Conservation (phyloP, 176 grass and related monocot genomes). For the Puya raimondii region DNA sequence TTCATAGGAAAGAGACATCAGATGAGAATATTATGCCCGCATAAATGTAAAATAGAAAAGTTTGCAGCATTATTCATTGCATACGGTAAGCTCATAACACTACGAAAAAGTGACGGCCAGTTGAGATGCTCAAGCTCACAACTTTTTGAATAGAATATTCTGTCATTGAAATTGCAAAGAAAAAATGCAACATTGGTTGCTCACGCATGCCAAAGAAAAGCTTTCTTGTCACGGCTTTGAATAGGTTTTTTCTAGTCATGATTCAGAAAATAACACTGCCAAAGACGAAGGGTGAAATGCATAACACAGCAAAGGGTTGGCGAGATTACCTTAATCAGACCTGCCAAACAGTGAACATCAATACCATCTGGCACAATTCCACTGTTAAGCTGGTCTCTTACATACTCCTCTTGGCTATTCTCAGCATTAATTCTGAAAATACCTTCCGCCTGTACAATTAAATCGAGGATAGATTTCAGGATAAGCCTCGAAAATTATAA, state of each 20-base stretch:
- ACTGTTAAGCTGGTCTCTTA: conserved; percentile 53
- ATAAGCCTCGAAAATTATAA: background rate
- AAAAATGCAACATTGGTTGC: background rate
- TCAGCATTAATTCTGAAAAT: conserved; percentile 82
- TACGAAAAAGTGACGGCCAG: background rate
- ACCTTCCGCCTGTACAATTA: conserved; percentile 46
- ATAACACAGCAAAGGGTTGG: background rate
- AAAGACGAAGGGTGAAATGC: background rate
- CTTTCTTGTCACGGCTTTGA: background rate
- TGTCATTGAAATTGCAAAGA: background rate
- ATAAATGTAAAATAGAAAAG: background rate
- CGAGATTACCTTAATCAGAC: conserved; percentile 68
- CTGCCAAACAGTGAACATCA: conserved; percentile 72
- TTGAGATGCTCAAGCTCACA: background rate
- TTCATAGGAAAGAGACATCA: background rate
- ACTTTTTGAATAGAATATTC: background rate
- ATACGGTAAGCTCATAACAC: background rate
- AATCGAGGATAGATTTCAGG: background rate
- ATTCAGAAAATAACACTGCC: background rate
- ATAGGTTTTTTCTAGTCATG: background rate
- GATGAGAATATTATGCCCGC: too few species aligned
- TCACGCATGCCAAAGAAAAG: background rate
- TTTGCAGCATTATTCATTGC: background rate
- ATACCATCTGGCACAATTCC: conserved; percentile 42
- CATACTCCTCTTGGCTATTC: conserved; percentile 42